Base-by-base conservation (phyloP, 192 early-diverging fungal genomes). In the Linnemannia schmuckeri region DNA sequence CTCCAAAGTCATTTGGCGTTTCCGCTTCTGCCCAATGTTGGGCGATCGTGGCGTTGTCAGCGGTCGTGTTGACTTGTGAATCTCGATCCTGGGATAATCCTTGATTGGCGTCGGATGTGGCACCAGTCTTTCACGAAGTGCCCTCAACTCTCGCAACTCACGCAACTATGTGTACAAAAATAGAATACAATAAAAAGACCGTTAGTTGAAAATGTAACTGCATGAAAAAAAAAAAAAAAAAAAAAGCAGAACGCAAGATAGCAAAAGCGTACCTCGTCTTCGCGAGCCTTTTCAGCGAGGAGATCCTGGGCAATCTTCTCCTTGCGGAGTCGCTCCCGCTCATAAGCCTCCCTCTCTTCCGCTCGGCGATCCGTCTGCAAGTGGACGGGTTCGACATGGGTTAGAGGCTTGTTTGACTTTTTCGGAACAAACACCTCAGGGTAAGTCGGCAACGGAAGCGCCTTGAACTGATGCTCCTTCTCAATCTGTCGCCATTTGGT, bases 271-370 rank as follows among this genome's bases (percentile, higher is more conserved):
- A 86, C 78, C 79, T 86, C 84, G 40, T 81, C 79, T 54, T 86
- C 84, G 24, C 79, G 84, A 6, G 78, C 84, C 49, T 86, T 81
- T 17, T 76, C 76, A 15, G 79, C 78, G 35, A 37, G 24, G 49
- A 81, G 77, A 20, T 77, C 84, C 30, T 86, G 70, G 20, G 77
- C 10, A 9, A 86, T 33, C 70, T 77, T 71, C 38, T 81, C 72
- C 24, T 86, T 86, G 15, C 55, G 74, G 17, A 70, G 37, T 71
- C 75, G 69, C 73, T 84, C 79, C 41, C 93, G 89, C 7, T 95
- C 95, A 82, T 90, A 93, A 40, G 80, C 84, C 61, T 89, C 79
- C 22, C 95, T 74, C 72, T 94, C 93, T 63, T 93, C 90, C 12
- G 90, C 91, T 17, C 95, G 81, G 20, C 87, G 47, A 20, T 92